These are phyloP conservation scores for Candida qinlingensis DNA, from an alignment of 805 yeast species.

Conservation along the genomic window DNA sequence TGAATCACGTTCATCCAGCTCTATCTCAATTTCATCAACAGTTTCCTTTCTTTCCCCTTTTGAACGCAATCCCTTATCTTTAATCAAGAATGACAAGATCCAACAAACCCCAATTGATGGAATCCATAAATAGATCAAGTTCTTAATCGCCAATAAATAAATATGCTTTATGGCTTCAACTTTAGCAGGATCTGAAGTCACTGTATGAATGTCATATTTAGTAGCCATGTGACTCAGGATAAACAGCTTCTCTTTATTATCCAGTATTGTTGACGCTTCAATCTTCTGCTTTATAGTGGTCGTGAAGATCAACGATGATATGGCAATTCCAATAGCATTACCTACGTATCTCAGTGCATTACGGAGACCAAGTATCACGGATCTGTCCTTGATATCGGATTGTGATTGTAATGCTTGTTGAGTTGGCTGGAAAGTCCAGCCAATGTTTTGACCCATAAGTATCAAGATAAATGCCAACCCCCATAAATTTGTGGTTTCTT, in stretches of 20 bases:
- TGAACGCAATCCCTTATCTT: slow-evolving; percentile 2
- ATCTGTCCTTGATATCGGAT: slow-evolving; percentile 3
- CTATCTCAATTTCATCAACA: too few relatives aligned
- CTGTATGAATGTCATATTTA: background rate
- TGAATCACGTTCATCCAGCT: too few relatives aligned
- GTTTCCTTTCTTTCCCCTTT: too few relatives aligned
- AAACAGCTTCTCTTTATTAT: background rate
- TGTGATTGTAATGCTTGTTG: slow-evolving; percentile 6
- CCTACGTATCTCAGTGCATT: slow-evolving; percentile 5
- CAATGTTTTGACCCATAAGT: slow-evolving; percentile 40
- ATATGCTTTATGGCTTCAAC: background rate
- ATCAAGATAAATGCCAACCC: slow-evolving; percentile 30
- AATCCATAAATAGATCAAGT: slow-evolving; percentile 6
- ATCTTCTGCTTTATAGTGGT: background rate
- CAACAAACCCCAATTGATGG: slow-evolving; percentile 5
- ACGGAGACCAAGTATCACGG: slow-evolving; percentile 3
- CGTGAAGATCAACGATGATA: slow-evolving; percentile 7
- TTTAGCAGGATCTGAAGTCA: background rate
- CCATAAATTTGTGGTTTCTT: slow-evolving; percentile 25
- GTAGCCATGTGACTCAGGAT: background rate
- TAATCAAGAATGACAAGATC: slow-evolving; percentile 4
- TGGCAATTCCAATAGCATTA: slow-evolving; percentile 6
- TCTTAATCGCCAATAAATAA: background rate
- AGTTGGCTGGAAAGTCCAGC: slow-evolving; percentile 20
- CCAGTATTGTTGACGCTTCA: background rate